Conservation (phyloP, 345 rosid species). For the Brassica nigra region DNA sequence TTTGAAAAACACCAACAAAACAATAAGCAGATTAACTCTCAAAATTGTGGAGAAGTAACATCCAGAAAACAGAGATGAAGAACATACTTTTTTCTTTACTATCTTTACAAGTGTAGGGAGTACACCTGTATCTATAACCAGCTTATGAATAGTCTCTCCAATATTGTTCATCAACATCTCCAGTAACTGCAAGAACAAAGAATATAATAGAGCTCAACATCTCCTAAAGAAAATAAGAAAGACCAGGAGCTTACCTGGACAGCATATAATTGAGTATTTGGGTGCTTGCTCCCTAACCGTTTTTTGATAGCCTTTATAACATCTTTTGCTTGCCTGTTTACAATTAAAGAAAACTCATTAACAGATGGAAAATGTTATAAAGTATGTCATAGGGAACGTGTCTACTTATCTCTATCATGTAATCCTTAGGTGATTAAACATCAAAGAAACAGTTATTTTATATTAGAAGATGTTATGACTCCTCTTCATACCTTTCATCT, state of each 20-base stretch:
- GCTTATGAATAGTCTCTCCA: conserved; percentile 76
- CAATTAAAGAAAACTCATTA: conserved; percentile 1
- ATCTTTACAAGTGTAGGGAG: conserved; percentile 86
- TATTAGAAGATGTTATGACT: background rate
- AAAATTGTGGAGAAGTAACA: conserved; percentile 6
- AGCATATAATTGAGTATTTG: conserved; percentile 69
- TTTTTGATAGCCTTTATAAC: conserved; percentile 88
- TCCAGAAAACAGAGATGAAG: background rate
- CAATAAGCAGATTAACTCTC: conserved; percentile 27
- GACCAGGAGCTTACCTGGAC: conserved; percentile 60
- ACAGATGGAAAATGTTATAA: background rate
- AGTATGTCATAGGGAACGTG: background rate
- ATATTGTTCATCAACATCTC: conserved; percentile 98
- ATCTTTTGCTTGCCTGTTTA: conserved; percentile 80
- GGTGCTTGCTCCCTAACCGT: conserved; percentile 71
- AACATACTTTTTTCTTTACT: conserved; percentile 85
- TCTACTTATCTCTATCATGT: background rate
- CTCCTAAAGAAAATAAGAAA: background rate
- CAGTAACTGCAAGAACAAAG: conserved; percentile 58
- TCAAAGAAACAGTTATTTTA: background rate
- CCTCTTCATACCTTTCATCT: conserved; percentile 60
- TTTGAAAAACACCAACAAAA: conserved; percentile 6
- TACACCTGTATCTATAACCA: conserved; percentile 71
- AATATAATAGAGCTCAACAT: background rate
- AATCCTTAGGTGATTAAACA: conserved; percentile 2